Conservation (phyloP, 352 stramenopile genomes). For the Discostella stelligera region DNA sequence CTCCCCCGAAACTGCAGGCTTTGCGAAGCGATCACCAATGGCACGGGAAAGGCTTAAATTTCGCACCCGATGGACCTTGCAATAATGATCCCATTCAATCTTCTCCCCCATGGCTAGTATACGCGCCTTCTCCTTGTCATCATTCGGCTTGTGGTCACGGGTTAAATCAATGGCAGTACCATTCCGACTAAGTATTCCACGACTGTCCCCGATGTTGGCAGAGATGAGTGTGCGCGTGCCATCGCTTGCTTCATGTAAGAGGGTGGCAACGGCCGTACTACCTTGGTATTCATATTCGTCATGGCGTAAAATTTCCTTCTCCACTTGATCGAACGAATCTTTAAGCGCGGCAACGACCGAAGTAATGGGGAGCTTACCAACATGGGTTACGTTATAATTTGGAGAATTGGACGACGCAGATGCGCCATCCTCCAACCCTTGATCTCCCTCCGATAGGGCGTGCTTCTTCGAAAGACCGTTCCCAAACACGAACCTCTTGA, state of each 20-base stretch:
- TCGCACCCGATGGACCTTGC: conserved; percentile 70
- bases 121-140: conserved; percentile 77
- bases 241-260: conserved; percentile 68
- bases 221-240: conserved; percentile 68
- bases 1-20: conserved; percentile 73
- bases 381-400: conserved; percentile 38
- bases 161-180: conserved; percentile 80
- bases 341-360: conserved; percentile 61
- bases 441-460: conserved; percentile 21
- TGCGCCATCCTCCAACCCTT: conserved; percentile 13
- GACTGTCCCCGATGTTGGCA: conserved; percentile 93
- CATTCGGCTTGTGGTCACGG: conserved; percentile 84
- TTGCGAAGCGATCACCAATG: conserved; percentile 77
- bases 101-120: conserved; percentile 83
- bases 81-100: conserved; percentile 81
- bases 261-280: conserved; percentile 75
- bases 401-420: conserved; percentile 9
- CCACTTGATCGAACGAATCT: conserved; percentile 67
- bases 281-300: conserved; percentile 77
- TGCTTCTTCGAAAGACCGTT: conserved; percentile 13
- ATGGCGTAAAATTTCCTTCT: conserved; percentile 65
- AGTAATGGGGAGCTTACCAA: conserved; percentile 46
- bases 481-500: conserved; percentile 48
- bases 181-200: conserved; percentile 89
- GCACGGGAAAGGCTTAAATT: conserved; percentile 79